Percentiles rank a stretch among this genome's conserved stretches.
These are phyloP conservation scores for Backusella mclennaniae DNA, from an alignment of 192 early-diverging fungal species.

Conservation along the genomic window DNA sequence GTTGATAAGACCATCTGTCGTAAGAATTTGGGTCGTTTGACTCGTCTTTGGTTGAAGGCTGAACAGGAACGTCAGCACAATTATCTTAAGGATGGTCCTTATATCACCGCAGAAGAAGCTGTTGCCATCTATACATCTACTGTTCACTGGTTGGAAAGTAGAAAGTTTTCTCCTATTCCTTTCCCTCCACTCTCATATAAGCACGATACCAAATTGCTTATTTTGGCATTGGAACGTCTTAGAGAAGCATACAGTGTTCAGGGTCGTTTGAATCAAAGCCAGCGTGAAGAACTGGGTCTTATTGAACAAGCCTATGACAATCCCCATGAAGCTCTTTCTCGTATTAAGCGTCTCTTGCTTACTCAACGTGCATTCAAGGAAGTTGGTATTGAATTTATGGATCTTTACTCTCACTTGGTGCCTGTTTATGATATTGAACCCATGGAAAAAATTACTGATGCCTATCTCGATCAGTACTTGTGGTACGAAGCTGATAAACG, in stretches of 20 bases:
- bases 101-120: slow-evolving; percentile 95
- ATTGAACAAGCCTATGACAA: slow-evolving; percentile 99
- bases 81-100: slow-evolving; percentile 99
- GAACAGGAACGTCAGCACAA: slow-evolving; percentile 99
- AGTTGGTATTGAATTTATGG: slow-evolving; percentile 99
- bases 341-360: slow-evolving; percentile 94
- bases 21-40: slow-evolving; percentile 97
- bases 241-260: slow-evolving; percentile 96
- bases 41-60: slow-evolving; percentile 97
- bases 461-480: slow-evolving; percentile 98
- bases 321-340: slow-evolving; percentile 80
- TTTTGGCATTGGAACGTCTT: slow-evolving; percentile 91
- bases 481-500: slow-evolving; percentile 99
- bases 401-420: slow-evolving; percentile 94
- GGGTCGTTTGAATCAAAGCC: slow-evolving; percentile 91
- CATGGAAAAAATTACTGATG: slow-evolving; percentile 99
- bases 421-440: slow-evolving; percentile 98
- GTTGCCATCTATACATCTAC: slow-evolving; percentile 97
- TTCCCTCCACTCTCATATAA: slow-evolving; percentile 99
- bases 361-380: slow-evolving; percentile 99
- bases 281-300: slow-evolving; percentile 96
- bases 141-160: slow-evolving; percentile 96
- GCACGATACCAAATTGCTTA: slow-evolving; percentile 98
- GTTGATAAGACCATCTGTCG: slow-evolving; percentile 99
- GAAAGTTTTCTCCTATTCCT: slow-evolving; percentile 98